Conservation (phyloP, 805 yeast species). For the Yamadazyma olivae region DNA sequence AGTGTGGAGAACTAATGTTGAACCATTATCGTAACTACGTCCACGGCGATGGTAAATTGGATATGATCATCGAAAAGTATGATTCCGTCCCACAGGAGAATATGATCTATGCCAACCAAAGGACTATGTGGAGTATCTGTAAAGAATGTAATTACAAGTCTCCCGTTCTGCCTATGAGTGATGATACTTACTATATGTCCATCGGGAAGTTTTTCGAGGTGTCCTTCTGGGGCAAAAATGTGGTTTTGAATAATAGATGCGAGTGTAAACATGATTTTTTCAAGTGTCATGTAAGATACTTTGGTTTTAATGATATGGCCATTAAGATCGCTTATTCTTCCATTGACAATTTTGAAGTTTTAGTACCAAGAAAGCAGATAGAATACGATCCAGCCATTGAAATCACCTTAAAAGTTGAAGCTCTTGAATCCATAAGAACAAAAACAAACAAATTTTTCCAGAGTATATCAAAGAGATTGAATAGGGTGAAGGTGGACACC, state of each 20-base stretch:
- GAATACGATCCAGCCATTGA: slow-evolving; percentile 72
- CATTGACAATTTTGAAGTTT: slow-evolving; percentile 74
- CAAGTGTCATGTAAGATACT: slow-evolving; percentile 78
- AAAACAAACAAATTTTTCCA: slow-evolving; percentile 63
- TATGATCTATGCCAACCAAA: slow-evolving; percentile 32
- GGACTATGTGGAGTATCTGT: slow-evolving; percentile 91
- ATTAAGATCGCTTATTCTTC: slow-evolving; percentile 74
- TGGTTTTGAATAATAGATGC: slow-evolving; percentile 14
- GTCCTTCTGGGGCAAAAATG: slow-evolving; percentile 61
- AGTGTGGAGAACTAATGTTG: slow-evolving; percentile 67
- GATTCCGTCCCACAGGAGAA: slow-evolving; percentile 22
- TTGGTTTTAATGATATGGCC: slow-evolving; percentile 75
- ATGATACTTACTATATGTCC: slow-evolving; percentile 84
- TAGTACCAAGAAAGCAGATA: slow-evolving; percentile 70
- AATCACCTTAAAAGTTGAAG: slow-evolving; percentile 63
- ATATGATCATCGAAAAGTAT: slow-evolving; percentile 62
- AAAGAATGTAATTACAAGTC: slow-evolving; percentile 71
- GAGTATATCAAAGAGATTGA: slow-evolving; percentile 66
- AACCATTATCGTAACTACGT: slow-evolving; percentile 87
- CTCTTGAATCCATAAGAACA: slow-evolving; percentile 49
- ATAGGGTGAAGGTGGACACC: slow-evolving; percentile 73
- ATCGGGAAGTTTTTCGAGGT: slow-evolving; percentile 91
- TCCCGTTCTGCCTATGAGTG: slow-evolving; percentile 79
- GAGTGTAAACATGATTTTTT: slow-evolving; percentile 79
- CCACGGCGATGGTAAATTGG: slow-evolving; percentile 82